A percentile compares a stretch with the other conserved stretches of the same genome.
phyloP scores from a whole-genome alignment of 1,284 basidiomycete species.

The Flammula alnicola region DNA sequence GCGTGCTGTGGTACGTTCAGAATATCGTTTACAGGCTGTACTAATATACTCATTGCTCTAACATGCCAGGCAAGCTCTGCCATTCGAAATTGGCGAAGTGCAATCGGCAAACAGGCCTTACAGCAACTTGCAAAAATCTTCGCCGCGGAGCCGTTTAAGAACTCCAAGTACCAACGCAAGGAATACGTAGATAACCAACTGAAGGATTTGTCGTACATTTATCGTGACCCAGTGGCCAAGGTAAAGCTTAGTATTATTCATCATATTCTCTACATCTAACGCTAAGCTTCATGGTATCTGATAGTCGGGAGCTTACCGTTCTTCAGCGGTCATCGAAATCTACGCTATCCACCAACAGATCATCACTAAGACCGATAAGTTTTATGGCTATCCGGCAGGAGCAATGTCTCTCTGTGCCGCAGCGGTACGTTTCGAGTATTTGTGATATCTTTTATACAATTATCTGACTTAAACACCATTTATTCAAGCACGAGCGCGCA shows the following conservation, averaged over 20 bases:
- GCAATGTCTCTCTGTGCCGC: neutral
- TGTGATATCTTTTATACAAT: neutral
- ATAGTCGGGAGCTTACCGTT: slow-evolving; percentile 2
- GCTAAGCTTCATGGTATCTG: too few species aligned
- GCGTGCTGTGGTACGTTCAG: neutral
- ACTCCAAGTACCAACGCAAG: neutral
- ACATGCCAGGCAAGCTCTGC: slow-evolving; percentile 8
- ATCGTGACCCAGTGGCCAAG: slow-evolving; percentile 2
- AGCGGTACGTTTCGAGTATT: neutral
- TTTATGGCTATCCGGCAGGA: neutral
- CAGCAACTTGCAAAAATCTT: neutral
- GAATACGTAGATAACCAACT: neutral
- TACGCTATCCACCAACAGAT: slow-evolving; percentile 1
- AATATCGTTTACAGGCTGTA: too few species aligned
- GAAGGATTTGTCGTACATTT: neutral
- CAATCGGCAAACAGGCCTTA: slow-evolving; percentile 9
- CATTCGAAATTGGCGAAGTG: slow-evolving; percentile 14
- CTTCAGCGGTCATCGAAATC: neutral
- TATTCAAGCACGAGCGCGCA: slow-evolving; percentile 1
- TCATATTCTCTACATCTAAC: neutral
- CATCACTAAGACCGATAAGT: neutral
- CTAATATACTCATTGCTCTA: neutral
- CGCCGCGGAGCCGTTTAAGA: slow-evolving; percentile 1
- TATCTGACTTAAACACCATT: neutral
- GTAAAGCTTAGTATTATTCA: neutral